phyloP scores from a whole-genome alignment of 441 rosid species.

The Arabidopsis lyrata region DNA sequence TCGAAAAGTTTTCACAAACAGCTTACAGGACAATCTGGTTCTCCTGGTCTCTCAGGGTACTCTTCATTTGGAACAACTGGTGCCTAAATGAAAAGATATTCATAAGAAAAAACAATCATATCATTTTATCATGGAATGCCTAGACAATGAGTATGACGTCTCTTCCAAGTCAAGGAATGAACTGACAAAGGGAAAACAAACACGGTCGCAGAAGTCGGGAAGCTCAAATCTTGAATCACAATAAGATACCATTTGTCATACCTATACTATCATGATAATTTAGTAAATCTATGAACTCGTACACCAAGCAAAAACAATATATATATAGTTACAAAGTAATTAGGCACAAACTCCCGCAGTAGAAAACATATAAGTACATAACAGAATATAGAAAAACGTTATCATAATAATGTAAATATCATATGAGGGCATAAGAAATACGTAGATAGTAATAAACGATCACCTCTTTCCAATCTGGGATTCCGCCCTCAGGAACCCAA shows the following conservation, averaged over 20 bases:
- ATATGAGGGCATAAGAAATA: slow-evolving; percentile 42
- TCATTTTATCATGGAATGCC: slow-evolving; percentile 32
- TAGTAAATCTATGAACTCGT: slow-evolving; percentile 9
- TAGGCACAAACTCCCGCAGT: slow-evolving; percentile 15
- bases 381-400: slow-evolving; percentile 10
- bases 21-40: slow-evolving; percentile 96
- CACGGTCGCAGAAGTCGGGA: slow-evolving; percentile 15
- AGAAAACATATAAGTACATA: slow-evolving; percentile 36
- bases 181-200: slow-evolving; percentile 32
- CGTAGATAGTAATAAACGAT: slow-evolving; percentile 65
- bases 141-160: slow-evolving; percentile 28
- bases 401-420: slow-evolving; percentile 30
- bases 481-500: slow-evolving; percentile 99
- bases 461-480: slow-evolving; percentile 99
- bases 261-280: slow-evolving; percentile 16
- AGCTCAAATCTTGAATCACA: slow-evolving; percentile 19
- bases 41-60: slow-evolving; percentile 87
- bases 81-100: slow-evolving; percentile 56
- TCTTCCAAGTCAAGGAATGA: slow-evolving; percentile 28
- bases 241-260: slow-evolving; percentile 27
- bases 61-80: slow-evolving; percentile 60
- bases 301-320: slow-evolving; percentile 34
- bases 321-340: slow-evolving; percentile 8
- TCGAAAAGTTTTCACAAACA: slow-evolving; percentile 15
- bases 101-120: slow-evolving; percentile 27